phyloP scores from a whole-genome alignment of 768 basidiomycete species.

The Russula compacta region DNA sequence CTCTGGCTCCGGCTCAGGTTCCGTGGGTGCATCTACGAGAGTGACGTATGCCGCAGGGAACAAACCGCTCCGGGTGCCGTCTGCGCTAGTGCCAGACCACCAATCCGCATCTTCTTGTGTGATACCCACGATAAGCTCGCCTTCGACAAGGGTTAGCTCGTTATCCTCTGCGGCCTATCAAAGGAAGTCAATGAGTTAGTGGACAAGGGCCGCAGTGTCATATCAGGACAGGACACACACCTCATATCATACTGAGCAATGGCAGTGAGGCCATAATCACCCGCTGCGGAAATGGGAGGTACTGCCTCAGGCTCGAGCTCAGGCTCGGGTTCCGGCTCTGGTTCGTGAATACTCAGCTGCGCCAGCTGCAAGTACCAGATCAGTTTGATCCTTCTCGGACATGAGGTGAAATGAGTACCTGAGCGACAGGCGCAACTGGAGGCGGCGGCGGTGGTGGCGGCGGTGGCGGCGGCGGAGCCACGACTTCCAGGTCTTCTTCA shows the following conservation, averaged over 20 bases:
- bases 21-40: slow-evolving; percentile 42
- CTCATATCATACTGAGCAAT: slow-evolving; percentile 72
- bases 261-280: slow-evolving; percentile 49
- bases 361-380: background rate
- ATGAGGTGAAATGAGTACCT: slow-evolving; percentile 16
- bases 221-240: slow-evolving; percentile 27
- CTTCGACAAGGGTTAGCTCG: slow-evolving; percentile 72
- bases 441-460: slow-evolving; percentile 40
- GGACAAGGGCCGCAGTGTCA: background rate
- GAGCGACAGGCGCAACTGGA: slow-evolving; percentile 28
- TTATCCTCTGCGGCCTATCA: slow-evolving; percentile 72
- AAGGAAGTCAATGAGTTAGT: background rate
- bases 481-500: slow-evolving; percentile 29
- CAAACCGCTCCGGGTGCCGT: slow-evolving; percentile 60
- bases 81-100: slow-evolving; percentile 74
- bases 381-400: background rate
- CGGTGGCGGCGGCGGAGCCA: slow-evolving; percentile 30
- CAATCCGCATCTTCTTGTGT: slow-evolving; percentile 85
- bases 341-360: slow-evolving; percentile 14
- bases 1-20: slow-evolving; percentile 33
- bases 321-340: slow-evolving; percentile 26
- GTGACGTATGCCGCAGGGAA: slow-evolving; percentile 95
- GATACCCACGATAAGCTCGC: slow-evolving; percentile 72
- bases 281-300: slow-evolving; percentile 26
- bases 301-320: slow-evolving; percentile 27